These are phyloP conservation scores for Jackrogersella minutella DNA, from an alignment of 495 filamentous ascomycete genomes.

Conservation along the genomic window DNA sequence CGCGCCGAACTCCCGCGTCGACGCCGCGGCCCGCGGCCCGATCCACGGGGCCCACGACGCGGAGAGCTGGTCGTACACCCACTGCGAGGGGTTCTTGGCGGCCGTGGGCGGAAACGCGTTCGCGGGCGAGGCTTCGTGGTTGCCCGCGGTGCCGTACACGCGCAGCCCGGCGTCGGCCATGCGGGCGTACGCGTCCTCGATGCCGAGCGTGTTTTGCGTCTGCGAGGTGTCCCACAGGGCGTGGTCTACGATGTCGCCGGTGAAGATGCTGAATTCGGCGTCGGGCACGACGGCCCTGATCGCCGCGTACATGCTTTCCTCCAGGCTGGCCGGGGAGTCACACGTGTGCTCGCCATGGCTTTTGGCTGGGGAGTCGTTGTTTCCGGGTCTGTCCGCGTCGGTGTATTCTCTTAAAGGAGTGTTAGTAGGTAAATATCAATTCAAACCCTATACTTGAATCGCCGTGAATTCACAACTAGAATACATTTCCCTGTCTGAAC, in stretches of 20 bases:
- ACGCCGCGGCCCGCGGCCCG: conserved; percentile 45
- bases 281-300: conserved; percentile 51
- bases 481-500: too few species aligned
- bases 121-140: conserved; percentile 63
- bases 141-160: conserved; percentile 62
- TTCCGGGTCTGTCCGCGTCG: conserved; percentile 52
- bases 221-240: conserved; percentile 53
- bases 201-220: conserved; percentile 50
- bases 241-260: conserved; percentile 60
- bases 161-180: conserved; percentile 48
- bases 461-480: too few species aligned
- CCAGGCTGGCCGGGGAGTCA: conserved; percentile 59
- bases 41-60: conserved; percentile 58
- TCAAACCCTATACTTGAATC: too few species aligned
- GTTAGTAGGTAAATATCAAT: too few species aligned
- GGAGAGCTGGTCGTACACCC: conserved; percentile 61
- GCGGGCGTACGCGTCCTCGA: conserved; percentile 55
- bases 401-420: conserved; percentile 50
- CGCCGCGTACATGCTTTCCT: conserved; percentile 62
- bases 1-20: conserved; percentile 52
- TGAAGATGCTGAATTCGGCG: conserved; percentile 55
- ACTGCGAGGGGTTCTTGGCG: conserved; percentile 50
- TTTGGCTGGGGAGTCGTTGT: conserved; percentile 55
- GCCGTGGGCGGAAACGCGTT: conserved; percentile 58
- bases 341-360: conserved; percentile 58